Conservation (phyloP, 2,329 filamentous ascomycete genomes). For the Penicillium frequentans region DNA sequence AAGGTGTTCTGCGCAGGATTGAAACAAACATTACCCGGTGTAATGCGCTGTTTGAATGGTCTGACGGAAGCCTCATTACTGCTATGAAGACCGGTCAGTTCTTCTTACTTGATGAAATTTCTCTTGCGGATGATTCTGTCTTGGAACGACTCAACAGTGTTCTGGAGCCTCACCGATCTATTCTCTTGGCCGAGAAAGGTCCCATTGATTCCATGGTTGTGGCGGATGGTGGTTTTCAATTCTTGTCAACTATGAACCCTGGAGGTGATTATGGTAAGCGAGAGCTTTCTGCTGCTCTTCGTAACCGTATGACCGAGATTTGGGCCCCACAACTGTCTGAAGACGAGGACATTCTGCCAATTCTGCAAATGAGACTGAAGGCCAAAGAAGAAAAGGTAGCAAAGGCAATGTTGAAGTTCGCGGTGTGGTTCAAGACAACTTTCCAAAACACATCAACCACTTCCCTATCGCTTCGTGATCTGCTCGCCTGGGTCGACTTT, state of each 20-base stretch:
- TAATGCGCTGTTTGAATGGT: conserved; percentile 94
- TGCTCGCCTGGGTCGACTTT: conserved; percentile 91
- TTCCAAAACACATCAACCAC: conserved; percentile 73
- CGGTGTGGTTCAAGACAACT: conserved; percentile 84
- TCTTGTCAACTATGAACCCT: conserved; percentile 98
- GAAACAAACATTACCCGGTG: conserved; percentile 59
- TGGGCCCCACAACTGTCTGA: conserved; percentile 92
- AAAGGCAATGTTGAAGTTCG: conserved; percentile 75
- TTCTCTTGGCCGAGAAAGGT: conserved; percentile 92
- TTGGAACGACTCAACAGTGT: conserved; percentile 95
- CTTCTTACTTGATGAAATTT: conserved; percentile 97
- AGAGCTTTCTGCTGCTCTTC: conserved; percentile 88
- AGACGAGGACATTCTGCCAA: conserved; percentile 81
- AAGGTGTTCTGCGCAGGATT: conserved; percentile 46
- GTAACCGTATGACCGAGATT: conserved; percentile 97
- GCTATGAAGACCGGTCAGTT: conserved; percentile 88
- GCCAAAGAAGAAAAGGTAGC: conserved; percentile 59
- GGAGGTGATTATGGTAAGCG: conserved; percentile 98
- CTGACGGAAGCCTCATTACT: conserved; percentile 86
- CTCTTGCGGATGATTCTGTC: conserved; percentile 94
- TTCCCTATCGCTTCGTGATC: conserved; percentile 87
- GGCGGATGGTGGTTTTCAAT: conserved; percentile 80
- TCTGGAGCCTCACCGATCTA: conserved; percentile 79
- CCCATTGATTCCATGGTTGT: conserved; percentile 76
- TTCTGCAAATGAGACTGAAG: conserved; percentile 74